Conservation (phyloP, 495 filamentous ascomycete species). For the Annulohypoxylon maeteangense region DNA sequence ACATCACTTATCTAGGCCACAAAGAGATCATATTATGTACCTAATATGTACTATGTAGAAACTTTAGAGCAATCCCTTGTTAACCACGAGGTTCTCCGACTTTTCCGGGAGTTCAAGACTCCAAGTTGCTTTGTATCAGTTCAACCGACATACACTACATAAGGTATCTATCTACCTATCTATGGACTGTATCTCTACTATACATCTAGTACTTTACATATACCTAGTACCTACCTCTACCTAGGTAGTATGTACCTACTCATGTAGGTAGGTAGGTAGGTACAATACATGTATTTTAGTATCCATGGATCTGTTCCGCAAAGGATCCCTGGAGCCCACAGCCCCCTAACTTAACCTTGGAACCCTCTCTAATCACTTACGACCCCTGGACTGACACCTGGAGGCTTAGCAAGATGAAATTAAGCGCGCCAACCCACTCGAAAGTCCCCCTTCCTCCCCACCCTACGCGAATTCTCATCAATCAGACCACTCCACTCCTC, state of each 20-base stretch:
- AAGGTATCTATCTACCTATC: no score
- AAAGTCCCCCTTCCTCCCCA: conserved; percentile 24
- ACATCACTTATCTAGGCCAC: conserved; percentile 9
- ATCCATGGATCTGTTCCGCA: background rate
- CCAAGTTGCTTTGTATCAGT: background rate
- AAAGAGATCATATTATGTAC: background rate
- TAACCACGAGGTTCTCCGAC: conserved; percentile 6
- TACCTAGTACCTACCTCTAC: no score
- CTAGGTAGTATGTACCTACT: no score
- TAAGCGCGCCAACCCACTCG: conserved; percentile 37
- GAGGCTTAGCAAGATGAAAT: conserved; percentile 33
- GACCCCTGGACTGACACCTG: conserved; percentile 7
- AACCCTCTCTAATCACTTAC: background rate
- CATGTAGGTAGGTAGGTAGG: no score
- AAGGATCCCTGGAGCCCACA: background rate
- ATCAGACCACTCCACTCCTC: conserved; percentile 28
- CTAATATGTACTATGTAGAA: no score
- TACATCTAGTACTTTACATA: no score
- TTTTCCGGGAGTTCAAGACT: background rate
- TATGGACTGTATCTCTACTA: no score
- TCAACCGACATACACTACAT: background rate
- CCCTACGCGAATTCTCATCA: conserved; percentile 25
- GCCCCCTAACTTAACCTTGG: background rate
- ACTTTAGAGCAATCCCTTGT: conserved; percentile 3
- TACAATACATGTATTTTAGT: background rate